Conservation (phyloP, 495 filamentous ascomycete genomes). For the Tuber borchii region DNA sequence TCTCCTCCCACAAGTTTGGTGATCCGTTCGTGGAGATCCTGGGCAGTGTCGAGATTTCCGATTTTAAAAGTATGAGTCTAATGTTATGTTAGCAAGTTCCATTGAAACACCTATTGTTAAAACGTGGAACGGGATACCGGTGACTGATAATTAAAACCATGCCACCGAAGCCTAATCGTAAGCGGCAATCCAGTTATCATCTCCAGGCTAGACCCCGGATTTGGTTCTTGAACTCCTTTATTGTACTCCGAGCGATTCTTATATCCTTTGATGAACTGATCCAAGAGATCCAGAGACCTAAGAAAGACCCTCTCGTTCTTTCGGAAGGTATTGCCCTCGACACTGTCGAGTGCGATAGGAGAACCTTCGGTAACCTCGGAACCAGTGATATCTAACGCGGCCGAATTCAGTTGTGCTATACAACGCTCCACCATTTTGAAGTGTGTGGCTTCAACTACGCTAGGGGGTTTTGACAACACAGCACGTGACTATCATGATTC, state of each 20-base stretch:
- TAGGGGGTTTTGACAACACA: conserved; percentile 21
- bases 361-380: not conserved
- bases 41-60: conserved; percentile 37
- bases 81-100: conserved; percentile 15
- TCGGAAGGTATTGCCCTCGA: not conserved
- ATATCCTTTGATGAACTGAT: conserved; percentile 53
- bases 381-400: conserved; percentile 47
- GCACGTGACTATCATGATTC: conserved; percentile 28
- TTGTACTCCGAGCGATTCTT: conserved; percentile 52
- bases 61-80: conserved; percentile 38
- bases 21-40: conserved; percentile 40
- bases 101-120: not conserved
- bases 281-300: conserved; percentile 47
- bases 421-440: conserved; percentile 70
- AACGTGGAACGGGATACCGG: conserved; percentile 24
- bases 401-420: conserved; percentile 62
- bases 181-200: conserved; percentile 33
- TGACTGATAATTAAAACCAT: conserved; percentile 25
- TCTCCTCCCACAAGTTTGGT: conserved; percentile 25
- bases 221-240: conserved; percentile 29
- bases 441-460: conserved; percentile 63
- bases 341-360: not conserved
- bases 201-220: conserved; percentile 28
- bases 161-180: conserved; percentile 25
- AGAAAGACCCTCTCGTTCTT: conserved; percentile 22